Conservation (phyloP, 1,284 basidiomycete species). For the Lignosus rhinocerotis region DNA sequence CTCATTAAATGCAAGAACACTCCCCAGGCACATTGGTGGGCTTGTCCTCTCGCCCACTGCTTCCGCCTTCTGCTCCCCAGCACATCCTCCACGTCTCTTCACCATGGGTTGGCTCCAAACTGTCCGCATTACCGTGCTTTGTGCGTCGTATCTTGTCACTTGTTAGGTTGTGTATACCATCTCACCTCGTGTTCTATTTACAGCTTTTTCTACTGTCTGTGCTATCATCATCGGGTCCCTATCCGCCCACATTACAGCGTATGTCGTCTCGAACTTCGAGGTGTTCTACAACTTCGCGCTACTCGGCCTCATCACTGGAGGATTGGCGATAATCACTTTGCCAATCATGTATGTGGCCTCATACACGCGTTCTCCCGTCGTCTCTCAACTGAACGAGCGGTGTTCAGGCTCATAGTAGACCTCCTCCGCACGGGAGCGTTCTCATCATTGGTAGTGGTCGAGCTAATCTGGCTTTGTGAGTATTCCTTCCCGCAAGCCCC, state of each 20-base stretch:
- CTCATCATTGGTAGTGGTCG: slow-evolving; percentile 31
- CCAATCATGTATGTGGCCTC: slow-evolving; percentile 24
- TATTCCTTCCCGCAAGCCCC: neutral
- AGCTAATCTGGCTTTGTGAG: slow-evolving; percentile 31
- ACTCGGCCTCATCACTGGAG: slow-evolving; percentile 25
- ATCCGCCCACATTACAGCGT: slow-evolving; percentile 22
- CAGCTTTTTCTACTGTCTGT: slow-evolving; percentile 16
- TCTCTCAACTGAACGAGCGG: neutral
- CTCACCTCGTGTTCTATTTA: neutral
- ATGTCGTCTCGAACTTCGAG: slow-evolving; percentile 12
- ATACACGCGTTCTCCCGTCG: neutral
- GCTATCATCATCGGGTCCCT: slow-evolving; percentile 25
- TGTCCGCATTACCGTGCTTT: slow-evolving; percentile 9
- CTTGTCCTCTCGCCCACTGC: neutral
- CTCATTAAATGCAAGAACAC: neutral
- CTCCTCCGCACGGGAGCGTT: slow-evolving; percentile 25
- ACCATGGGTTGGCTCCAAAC: slow-evolving; percentile 16
- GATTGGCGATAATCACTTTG: slow-evolving; percentile 25
- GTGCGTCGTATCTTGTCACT: slow-evolving; percentile 2
- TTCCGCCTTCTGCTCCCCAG: neutral
- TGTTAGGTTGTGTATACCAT: neutral
- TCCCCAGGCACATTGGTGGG: neutral
- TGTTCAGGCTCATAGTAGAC: slow-evolving; percentile 26
- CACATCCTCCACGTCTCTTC: neutral
- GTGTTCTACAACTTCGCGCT: slow-evolving; percentile 22